phyloP scores from a whole-genome alignment of 176 grass and related monocot species.

The Pontederia crassipes region DNA sequence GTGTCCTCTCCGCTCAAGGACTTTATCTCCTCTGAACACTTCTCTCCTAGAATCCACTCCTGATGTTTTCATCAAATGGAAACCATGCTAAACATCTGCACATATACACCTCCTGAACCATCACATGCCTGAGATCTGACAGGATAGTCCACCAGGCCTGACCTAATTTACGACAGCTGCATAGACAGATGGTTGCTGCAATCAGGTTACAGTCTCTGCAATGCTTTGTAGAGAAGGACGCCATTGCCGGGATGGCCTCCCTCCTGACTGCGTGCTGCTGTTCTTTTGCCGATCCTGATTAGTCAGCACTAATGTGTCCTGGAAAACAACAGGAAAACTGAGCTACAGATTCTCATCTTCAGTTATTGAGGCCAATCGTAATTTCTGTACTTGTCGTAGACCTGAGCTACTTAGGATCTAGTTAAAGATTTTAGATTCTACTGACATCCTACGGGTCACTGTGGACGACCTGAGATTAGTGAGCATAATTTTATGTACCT shows the following conservation, averaged over 20 bases:
- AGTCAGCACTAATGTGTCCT: not conserved
- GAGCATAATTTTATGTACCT: not conserved
- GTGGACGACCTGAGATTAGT: no score
- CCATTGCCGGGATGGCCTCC: slow-evolving; percentile 47
- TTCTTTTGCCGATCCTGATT: slow-evolving; percentile 39
- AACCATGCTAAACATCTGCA: not conserved
- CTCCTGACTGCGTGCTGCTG: slow-evolving; percentile 11
- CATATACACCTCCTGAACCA: not conserved
- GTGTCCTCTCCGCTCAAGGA: not conserved
- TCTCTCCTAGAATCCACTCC: not conserved
- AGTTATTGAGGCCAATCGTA: not conserved
- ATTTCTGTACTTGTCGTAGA: not conserved
- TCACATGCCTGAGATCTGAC: not conserved
- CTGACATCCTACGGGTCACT: no score
- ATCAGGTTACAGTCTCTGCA: slow-evolving; percentile 43
- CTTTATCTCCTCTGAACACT: not conserved
- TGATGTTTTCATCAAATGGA: not conserved
- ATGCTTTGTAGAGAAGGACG: slow-evolving; percentile 87
- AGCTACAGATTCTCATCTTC: not conserved
- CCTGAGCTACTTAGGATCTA: no score
- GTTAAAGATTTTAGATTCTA: no score
- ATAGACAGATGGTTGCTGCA: not conserved
- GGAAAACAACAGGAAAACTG: no score
- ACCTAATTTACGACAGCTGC: not conserved
- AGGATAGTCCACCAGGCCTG: not conserved